Evolutionary conservation across 75 land plant species (phyloP).

Genomic region (Pseudotsuga menziesii): DNA sequence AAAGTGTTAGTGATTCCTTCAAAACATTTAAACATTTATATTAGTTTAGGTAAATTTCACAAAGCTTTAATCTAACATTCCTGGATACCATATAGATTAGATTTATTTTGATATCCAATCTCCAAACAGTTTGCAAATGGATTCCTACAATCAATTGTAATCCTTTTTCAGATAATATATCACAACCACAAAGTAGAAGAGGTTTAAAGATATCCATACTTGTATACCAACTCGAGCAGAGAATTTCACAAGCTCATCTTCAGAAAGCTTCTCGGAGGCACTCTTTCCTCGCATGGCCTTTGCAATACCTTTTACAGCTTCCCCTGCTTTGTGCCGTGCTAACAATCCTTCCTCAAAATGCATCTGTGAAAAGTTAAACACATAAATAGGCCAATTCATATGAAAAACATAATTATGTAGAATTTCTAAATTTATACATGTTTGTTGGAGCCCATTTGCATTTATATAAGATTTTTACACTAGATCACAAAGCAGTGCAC

Average conservation of each 20-base stretch:
- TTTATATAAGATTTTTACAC: background rate
- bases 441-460: background rate
- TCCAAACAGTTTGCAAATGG: background rate
- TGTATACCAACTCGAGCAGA: constrained; percentile 72
- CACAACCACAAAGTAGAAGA: background rate
- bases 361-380: constrained; percentile 32
- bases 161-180: background rate
- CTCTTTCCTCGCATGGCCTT: constrained; percentile 78
- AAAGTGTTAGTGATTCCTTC: no score
- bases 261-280: constrained; percentile 87
- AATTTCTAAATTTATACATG: background rate
- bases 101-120: background rate
- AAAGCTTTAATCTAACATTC: background rate
- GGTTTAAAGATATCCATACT: constrained; percentile 28
- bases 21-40: no score
- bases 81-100: background rate
- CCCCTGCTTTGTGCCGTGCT: constrained; percentile 65
- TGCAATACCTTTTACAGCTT: constrained; percentile 42
- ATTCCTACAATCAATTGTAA: background rate
- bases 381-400: background rate
- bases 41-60: no score
- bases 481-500: background rate
- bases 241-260: constrained; percentile 87
- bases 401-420: background rate
- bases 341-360: constrained; percentile 94